Percentiles rank a stretch among this genome's conserved stretches.
Conservation (phyloP, 305 asterid species). For the Solanum chacoense region DNA sequence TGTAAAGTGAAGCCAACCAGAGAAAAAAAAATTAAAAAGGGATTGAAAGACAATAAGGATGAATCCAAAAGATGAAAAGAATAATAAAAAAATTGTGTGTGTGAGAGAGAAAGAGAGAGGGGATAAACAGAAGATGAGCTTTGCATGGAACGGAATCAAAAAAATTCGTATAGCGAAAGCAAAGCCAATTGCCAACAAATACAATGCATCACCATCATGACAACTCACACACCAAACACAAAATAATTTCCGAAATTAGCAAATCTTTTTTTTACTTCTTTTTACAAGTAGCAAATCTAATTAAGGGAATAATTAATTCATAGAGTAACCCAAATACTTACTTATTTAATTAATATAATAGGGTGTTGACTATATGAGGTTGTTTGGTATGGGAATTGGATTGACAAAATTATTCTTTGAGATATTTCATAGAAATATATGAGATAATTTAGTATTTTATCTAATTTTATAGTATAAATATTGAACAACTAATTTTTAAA, state of each 20-base stretch:
- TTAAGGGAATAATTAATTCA: neutral
- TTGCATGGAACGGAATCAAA: neutral
- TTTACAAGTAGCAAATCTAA: neutral
- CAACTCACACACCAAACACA: neutral
- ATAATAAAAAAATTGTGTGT: neutral
- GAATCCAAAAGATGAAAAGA: neutral
- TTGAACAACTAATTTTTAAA: too few relatives aligned
- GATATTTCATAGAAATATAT: too few relatives aligned
- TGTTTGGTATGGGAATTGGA: neutral
- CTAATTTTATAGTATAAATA: neutral
- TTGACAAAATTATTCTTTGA: neutral
- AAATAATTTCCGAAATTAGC: neutral
- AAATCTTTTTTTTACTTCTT: neutral
- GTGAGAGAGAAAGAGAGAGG: neutral
- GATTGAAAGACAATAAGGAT: neutral
- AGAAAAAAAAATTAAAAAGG: neutral
- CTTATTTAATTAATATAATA: neutral
- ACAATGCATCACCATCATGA: slow-evolving; percentile 2
- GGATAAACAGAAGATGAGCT: neutral
- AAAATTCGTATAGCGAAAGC: neutral
- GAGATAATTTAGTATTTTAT: too few relatives aligned
- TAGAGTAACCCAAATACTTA: neutral
- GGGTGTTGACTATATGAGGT: neutral
- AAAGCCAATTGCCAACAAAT: neutral
- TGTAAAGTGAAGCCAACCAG: neutral